phyloP scores from a whole-genome alignment of 108 stramenopile genomes.

The Cyclotella atomus region DNA sequence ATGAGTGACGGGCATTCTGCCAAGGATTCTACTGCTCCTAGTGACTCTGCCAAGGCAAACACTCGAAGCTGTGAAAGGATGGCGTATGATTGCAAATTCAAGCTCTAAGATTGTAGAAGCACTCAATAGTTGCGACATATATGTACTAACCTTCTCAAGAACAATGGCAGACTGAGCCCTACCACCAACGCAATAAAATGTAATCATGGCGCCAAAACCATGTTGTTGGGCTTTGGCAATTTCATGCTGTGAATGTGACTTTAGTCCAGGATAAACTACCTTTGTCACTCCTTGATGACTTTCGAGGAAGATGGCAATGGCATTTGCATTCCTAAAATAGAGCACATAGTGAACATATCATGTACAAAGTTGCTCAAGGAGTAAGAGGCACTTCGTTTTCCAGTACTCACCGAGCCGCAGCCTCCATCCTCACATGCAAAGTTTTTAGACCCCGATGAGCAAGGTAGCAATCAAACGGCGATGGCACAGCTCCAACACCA shows the following conservation, averaged over 20 bases:
- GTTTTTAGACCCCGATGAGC: slow-evolving; percentile 91
- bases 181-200: slow-evolving; percentile 85
- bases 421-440: slow-evolving; percentile 89
- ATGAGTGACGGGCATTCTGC: slow-evolving; percentile 76
- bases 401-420: slow-evolving; percentile 56
- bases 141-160: slow-evolving; percentile 54
- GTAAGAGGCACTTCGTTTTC: neutral
- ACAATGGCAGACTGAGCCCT: slow-evolving; percentile 57
- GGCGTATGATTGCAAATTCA: neutral
- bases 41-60: slow-evolving; percentile 68
- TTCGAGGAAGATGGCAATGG: slow-evolving; percentile 75
- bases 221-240: slow-evolving; percentile 79
- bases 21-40: slow-evolving; percentile 82
- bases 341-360: too few species aligned
- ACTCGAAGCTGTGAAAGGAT: slow-evolving; percentile 44
- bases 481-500: slow-evolving; percentile 89
- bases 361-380: too few species aligned
- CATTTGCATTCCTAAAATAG: slow-evolving; percentile 68
- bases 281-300: slow-evolving; percentile 59
- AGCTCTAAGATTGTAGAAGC: too few species aligned
- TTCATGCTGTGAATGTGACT: slow-evolving; percentile 84
- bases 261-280: slow-evolving; percentile 85
- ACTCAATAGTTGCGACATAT: neutral
- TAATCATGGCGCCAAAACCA: slow-evolving; percentile 88
- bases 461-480: slow-evolving; percentile 90